phyloP scores from a whole-genome alignment of 2,329 filamentous ascomycete species.

The Claviceps sorghi region DNA sequence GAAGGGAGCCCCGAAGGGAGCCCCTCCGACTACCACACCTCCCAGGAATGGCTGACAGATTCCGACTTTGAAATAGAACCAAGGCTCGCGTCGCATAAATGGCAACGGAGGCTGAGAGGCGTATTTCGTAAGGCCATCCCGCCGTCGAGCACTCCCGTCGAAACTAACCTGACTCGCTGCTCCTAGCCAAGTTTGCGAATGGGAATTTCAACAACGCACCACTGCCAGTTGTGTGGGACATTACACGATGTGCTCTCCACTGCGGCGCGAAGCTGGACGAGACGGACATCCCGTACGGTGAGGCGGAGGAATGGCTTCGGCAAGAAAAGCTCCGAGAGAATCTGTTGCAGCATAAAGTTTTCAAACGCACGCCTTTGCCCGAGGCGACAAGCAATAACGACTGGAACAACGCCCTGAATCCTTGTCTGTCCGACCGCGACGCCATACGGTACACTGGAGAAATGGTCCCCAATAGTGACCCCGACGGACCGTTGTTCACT shows the following conservation, averaged over 20 bases:
- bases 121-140: conserved; percentile 26
- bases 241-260: conserved; percentile 31
- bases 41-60: conserved; percentile 7
- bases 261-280: conserved; percentile 27
- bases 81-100: neutral
- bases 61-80: neutral
- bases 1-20: conserved; percentile 2
- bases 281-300: conserved; percentile 20
- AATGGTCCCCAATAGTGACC: conserved; percentile 22
- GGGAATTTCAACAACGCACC: conserved; percentile 28
- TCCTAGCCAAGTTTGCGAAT: conserved; percentile 24
- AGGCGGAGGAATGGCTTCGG: conserved; percentile 23
- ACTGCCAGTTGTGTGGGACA: conserved; percentile 37
- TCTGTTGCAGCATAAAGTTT: conserved; percentile 24
- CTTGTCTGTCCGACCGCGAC: conserved; percentile 20
- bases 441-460: conserved; percentile 29
- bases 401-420: conserved; percentile 30
- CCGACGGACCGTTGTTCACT: conserved; percentile 26
- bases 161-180: neutral
- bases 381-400: conserved; percentile 26
- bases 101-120: conserved; percentile 17
- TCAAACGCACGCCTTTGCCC: conserved; percentile 33
- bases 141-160: neutral
- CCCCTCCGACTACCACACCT: conserved; percentile 8
- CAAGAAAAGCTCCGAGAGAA: conserved; percentile 28